These are phyloP conservation scores for Limonium bicolor DNA, from an alignment of 148 eudicot species.

Conservation along the genomic window DNA sequence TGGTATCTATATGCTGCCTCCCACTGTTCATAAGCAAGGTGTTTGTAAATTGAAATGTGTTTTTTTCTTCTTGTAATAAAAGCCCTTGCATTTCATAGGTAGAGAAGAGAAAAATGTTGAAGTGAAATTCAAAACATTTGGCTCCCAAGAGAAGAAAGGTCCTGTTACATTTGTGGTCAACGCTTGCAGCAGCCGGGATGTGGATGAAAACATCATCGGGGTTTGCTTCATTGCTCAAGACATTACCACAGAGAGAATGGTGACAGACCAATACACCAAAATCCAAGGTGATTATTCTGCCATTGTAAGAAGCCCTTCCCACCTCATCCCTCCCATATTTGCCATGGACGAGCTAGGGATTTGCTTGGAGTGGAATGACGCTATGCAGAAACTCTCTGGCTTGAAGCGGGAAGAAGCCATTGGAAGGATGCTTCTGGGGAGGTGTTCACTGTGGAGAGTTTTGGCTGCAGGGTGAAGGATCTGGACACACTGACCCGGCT, in stretches of 20 bases:
- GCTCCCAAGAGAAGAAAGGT: conserved; percentile 22
- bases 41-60: too few relatives aligned
- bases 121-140: conserved; percentile 37
- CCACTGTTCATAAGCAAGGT: too few relatives aligned
- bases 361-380: conserved; percentile 74
- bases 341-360: conserved; percentile 54
- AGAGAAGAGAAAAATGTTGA: conserved; percentile 49
- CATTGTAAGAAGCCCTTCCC: conserved; percentile 41
- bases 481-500: conserved; percentile 44
- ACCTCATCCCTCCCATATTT: conserved; percentile 80
- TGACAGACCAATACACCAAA: conserved; percentile 42
- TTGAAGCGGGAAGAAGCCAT: conserved; percentile 36
- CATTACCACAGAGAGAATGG: conserved; percentile 42
- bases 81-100: too few relatives aligned
- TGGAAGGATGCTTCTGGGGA: conserved; percentile 61
- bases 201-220: conserved; percentile 36
- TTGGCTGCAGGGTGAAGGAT: conserved; percentile 70
- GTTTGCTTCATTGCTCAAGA: conserved; percentile 75
- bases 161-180: conserved; percentile 38
- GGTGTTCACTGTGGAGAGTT: conserved; percentile 40
- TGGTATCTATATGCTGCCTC: too few relatives aligned
- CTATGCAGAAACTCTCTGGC: conserved; percentile 62
- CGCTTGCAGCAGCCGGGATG: conserved; percentile 61
- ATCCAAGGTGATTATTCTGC: conserved; percentile 59
- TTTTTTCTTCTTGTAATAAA: too few relatives aligned